Evolutionary conservation across 2,329 filamentous ascomycete species (phyloP), one percentile per base, ranked within the genome.

Genomic region (Emericellopsis atlantica): DNA sequence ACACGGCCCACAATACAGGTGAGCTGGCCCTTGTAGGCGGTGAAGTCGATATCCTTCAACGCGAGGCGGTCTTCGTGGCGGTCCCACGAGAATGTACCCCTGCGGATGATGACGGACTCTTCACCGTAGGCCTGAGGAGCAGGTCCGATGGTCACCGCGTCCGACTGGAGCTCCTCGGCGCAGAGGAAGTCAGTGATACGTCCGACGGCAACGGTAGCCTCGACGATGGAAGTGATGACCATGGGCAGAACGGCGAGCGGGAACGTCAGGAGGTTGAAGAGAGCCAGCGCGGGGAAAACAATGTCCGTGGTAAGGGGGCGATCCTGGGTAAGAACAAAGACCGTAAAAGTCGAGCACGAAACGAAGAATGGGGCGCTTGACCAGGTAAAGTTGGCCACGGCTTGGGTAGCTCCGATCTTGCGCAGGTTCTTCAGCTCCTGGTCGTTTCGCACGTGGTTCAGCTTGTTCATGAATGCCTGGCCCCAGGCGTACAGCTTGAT

Each of bases 401-500:
- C 86, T 59, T 95, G 89, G 3, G 88, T 85, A 18, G 89, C 90
- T 45, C 92, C 92, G 51, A 98, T 98, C 63, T 90, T 95, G 47
- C 92, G 83, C 43, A 98, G 72, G 22, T 93, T 98, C 67, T 92
- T 92, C 42, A 98, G 69, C 62, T 98, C 92, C 52, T 87, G 77
- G 54, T 98, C 92, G 62, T 98, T 98, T 61, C 92, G 80, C 45
- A 98, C 88, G 58, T 85, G 84, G 64, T 92, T 96, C 44, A 98
- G 77, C 64, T 94, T 95, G 62, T 88, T 92, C 81, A 95, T 95
- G 57, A 98, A 98, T 12, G 92, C 90, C 24, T 81, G 83, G 26
- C 89, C 90, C 92, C 92, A 98, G 24, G 92, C 92, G 58, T 95
- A 98, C 16, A 98, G 76, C 66, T 98, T 98, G 68, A 98, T 92